Conservation (phyloP, 352 stramenopile species). For the Blastocystis sp. region DNA sequence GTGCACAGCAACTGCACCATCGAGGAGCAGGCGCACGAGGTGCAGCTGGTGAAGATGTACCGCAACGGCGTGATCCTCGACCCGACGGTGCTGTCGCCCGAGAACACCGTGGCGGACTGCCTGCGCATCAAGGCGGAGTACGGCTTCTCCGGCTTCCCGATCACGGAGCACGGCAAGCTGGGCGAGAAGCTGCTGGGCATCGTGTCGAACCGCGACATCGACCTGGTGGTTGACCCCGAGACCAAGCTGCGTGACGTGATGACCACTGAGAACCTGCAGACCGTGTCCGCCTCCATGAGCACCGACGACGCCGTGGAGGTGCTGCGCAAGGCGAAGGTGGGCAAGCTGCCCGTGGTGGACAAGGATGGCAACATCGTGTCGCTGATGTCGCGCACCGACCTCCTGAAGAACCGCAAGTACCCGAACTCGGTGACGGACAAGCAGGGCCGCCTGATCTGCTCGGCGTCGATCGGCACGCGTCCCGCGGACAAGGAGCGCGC, state of each 20-base stretch:
- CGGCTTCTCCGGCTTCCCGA: conserved; percentile 96
- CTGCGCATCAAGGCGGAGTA: conserved; percentile 88
- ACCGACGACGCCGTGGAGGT: conserved; percentile 75
- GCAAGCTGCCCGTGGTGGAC: conserved; percentile 98
- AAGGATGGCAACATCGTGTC: conserved; percentile 92
- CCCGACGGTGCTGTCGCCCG: conserved; percentile 62
- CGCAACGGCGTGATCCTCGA: conserved; percentile 71
- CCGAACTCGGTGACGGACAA: conserved; percentile 95
- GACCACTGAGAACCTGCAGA: conserved; percentile 74
- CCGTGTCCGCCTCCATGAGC: conserved; percentile 76
- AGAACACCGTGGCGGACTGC: conserved; percentile 89
- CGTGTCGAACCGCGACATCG: conserved; percentile 96
- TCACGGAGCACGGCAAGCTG: conserved; percentile 94
- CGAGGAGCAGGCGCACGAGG: conserved; percentile 90
- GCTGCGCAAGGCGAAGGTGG: conserved; percentile 95
- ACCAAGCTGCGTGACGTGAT: conserved; percentile 83
- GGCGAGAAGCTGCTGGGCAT: conserved; percentile 94
- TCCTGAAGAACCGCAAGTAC: conserved; percentile 96
- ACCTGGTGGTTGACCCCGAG: conserved; percentile 91
- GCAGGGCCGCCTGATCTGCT: conserved; percentile 86
- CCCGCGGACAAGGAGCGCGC: conserved; percentile 90
- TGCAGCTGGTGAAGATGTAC: conserved; percentile 76
- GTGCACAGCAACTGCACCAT: conserved; percentile 99
- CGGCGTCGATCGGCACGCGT: conserved; percentile 95
- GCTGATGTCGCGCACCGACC: conserved; percentile 93